These are phyloP conservation scores for Sphaceloma murrayae DNA, from an alignment of 2,329 filamentous ascomycete genomes.

Conservation along the genomic window DNA sequence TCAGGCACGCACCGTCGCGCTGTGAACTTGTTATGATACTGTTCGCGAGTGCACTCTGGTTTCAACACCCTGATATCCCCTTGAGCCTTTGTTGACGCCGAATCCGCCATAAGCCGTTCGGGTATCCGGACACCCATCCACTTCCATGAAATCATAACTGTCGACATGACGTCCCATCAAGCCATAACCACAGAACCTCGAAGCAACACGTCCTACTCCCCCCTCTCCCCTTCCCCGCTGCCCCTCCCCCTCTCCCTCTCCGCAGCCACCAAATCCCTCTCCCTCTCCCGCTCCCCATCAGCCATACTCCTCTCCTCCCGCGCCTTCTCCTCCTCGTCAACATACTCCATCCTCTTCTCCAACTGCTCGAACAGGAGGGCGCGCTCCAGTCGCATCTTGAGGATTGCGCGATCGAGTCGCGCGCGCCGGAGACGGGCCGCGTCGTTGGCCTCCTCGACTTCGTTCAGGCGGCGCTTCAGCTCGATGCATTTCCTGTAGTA, in stretches of 20 bases:
- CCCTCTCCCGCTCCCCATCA: not conserved
- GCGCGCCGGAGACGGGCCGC: conserved; percentile 67
- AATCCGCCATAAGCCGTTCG: no score
- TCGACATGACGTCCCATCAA: no score
- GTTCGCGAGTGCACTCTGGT: no score
- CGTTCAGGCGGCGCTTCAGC: conserved; percentile 79
- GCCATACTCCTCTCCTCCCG: not conserved
- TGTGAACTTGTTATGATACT: no score
- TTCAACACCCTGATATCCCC: no score
- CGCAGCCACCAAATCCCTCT: not conserved
- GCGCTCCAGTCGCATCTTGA: conserved; percentile 83
- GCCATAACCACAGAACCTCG: no score
- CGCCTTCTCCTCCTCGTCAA: conserved; percentile 3
- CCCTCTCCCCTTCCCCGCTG: not conserved
- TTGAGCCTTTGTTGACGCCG: no score
- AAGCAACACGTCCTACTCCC: no score
- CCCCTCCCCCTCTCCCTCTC: not conserved
- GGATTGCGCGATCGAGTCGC: conserved; percentile 72
- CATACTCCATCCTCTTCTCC: conserved; percentile 36
- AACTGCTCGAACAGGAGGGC: conserved; percentile 48
- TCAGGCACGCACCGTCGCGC: no score
- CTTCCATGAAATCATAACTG: no score
- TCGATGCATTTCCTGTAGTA: conserved; percentile 96
- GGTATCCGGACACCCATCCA: no score
- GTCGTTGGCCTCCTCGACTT: conserved; percentile 88